Percentiles rank a stretch among this genome's conserved stretches.
Conservation (phyloP, 2,329 filamentous ascomycete genomes). For the Hypoxylon sp. region DNA sequence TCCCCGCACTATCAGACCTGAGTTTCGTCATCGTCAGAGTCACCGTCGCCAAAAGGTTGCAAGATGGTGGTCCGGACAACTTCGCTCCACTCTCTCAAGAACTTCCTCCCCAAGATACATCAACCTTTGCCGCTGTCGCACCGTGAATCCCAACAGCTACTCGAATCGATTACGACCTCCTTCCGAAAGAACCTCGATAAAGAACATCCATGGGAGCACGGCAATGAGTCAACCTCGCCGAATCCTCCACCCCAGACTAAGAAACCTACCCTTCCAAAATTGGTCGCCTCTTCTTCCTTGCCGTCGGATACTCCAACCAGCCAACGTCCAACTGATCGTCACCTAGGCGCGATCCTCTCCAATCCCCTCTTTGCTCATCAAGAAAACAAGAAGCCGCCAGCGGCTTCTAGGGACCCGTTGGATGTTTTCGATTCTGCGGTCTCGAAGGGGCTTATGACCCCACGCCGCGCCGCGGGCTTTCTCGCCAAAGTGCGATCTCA, state of each 20-base stretch:
- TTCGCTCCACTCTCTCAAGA: conserved; percentile 58
- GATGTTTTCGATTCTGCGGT: conserved; percentile 71
- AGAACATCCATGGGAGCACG: conserved; percentile 66
- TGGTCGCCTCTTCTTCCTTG: conserved; percentile 26
- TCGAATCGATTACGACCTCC: conserved; percentile 69
- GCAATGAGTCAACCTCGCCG: conserved; percentile 47
- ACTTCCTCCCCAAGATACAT: conserved; percentile 63
- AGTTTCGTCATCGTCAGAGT: conserved; percentile 20
- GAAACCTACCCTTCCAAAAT: conserved; percentile 1
- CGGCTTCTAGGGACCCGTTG: conserved; percentile 61
- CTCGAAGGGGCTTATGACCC: conserved; percentile 69
- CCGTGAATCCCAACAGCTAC: conserved; percentile 68
- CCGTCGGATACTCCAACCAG: conserved; percentile 33
- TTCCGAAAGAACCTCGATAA: conserved; percentile 72
- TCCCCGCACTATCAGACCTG: conserved; percentile 14
- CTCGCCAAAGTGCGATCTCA: conserved; percentile 64
- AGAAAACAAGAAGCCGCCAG: conserved; percentile 24
- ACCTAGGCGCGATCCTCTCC: conserved; percentile 70
- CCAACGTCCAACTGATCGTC: conserved; percentile 62
- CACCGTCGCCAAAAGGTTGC: conserved; percentile 6
- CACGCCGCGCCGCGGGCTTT: conserved; percentile 68
- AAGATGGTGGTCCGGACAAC: conserved; percentile 55
- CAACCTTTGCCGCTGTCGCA: conserved; percentile 67
- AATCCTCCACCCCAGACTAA: conserved; percentile 13
- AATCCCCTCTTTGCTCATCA: conserved; percentile 68